Evolutionary conservation across 108 stramenopile genomes (phyloP).

Genomic region (Conticribra guillardii): DNA sequence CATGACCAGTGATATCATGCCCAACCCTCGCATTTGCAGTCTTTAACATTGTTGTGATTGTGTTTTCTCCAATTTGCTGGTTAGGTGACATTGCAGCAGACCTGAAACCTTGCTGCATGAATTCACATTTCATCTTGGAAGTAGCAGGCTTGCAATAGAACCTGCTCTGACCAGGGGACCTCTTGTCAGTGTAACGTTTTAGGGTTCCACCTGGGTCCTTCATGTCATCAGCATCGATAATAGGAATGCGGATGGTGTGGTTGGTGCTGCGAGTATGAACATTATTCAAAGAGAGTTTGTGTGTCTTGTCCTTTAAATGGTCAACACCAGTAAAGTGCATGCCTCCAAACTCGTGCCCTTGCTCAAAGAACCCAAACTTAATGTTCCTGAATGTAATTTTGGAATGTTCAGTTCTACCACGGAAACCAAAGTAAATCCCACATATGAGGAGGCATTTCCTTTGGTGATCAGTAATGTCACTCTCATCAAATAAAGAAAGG

Average conservation of each 20-base stretch:
- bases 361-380: not conserved
- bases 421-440: not conserved
- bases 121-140: not conserved
- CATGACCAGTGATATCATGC: slow-evolving; percentile 5
- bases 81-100: not conserved
- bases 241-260: not conserved
- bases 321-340: not conserved
- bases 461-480: no score
- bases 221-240: not conserved
- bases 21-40: not conserved
- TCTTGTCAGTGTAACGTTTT: not conserved
- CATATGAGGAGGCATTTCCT: not conserved
- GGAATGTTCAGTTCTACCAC: slow-evolving; percentile 3
- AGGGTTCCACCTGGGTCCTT: not conserved
- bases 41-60: not conserved
- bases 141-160: not conserved
- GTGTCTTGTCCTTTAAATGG: slow-evolving; percentile 6
- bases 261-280: not conserved
- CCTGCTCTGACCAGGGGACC: not conserved
- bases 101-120: not conserved
- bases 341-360: slow-evolving; percentile 4
- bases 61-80: not conserved
- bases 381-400: not conserved
- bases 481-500: no score
- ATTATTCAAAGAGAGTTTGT: slow-evolving; percentile 12